A percentile compares a stretch with the other conserved stretches of the same genome.
phyloP scores from a whole-genome alignment of 352 stramenopile species.

The Globisporangium echinulatum region DNA sequence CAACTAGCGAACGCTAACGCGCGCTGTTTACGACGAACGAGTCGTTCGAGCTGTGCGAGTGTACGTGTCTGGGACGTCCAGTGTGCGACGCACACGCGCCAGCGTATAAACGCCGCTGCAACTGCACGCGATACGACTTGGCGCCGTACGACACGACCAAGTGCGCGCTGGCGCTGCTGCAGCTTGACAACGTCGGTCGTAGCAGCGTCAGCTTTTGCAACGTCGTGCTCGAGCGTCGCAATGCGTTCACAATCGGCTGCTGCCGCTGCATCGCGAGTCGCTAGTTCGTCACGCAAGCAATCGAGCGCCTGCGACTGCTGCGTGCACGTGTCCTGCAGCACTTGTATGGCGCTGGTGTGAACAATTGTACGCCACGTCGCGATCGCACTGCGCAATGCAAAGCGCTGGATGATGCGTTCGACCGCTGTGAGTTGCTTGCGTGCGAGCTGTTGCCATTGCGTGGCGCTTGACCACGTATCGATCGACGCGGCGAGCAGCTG shows the following conservation, averaged over 20 bases:
- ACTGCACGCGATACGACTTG: neutral
- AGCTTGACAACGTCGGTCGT: neutral
- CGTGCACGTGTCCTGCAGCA: neutral
- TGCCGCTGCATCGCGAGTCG: neutral
- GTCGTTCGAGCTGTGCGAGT: conserved; percentile 13
- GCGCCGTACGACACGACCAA: neutral
- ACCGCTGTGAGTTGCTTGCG: neutral
- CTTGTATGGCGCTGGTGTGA: neutral
- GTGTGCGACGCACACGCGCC: conserved; percentile 14
- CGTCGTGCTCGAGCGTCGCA: neutral
- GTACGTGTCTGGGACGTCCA: conserved; percentile 1
- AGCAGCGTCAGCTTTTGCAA: neutral
- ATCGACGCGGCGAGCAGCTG: neutral
- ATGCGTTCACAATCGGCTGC: neutral
- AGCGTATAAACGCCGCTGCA: conserved; percentile 16
- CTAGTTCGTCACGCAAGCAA: neutral
- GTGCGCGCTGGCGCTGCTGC: neutral
- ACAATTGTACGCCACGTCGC: conserved; percentile 15
- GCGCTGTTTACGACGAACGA: conserved; percentile 12
- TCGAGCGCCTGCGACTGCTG: conserved; percentile 1
- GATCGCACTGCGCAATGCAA: conserved; percentile 13
- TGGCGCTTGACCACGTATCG: neutral
- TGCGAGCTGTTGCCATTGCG: neutral
- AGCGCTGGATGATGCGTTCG: conserved; percentile 3
- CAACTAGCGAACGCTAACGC: conserved; percentile 19